Conservation (phyloP, 2,329 filamentous ascomycete genomes). For the Fusarium sp. region DNA sequence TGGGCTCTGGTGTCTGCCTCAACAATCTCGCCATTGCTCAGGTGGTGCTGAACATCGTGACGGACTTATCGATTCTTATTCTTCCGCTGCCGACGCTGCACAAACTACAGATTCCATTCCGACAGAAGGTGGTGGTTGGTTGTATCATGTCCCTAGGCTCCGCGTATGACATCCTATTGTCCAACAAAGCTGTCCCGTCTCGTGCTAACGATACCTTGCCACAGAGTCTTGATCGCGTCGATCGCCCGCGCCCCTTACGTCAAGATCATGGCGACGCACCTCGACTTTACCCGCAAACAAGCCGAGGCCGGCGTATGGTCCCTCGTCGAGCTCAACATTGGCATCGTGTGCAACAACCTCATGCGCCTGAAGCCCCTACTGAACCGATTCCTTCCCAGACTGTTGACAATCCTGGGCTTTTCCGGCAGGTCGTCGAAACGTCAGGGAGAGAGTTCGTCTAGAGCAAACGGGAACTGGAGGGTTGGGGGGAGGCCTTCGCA, state of each 20-base stretch:
- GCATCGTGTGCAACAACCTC: constrained; percentile 25
- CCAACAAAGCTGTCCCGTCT: not conserved
- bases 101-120: constrained; percentile 11
- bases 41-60: constrained; percentile 21
- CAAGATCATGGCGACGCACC: constrained; percentile 13
- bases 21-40: constrained; percentile 23
- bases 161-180: constrained; percentile 11
- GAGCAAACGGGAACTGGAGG: constrained; percentile 9
- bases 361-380: constrained; percentile 27
- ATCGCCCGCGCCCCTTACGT: constrained; percentile 24
- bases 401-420: constrained; percentile 15
- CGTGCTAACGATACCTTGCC: not conserved
- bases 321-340: constrained; percentile 23
- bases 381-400: constrained; percentile 17
- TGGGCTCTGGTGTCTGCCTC: constrained; percentile 14
- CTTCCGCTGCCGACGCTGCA: constrained; percentile 16
- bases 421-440: not conserved
- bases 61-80: constrained; percentile 17
- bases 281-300: constrained; percentile 21
- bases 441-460: not conserved
- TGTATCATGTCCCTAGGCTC: constrained; percentile 17
- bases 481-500: constrained; percentile 6
- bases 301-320: constrained; percentile 28
- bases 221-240: constrained; percentile 21
- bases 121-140: constrained; percentile 20